phyloP scores from a whole-genome alignment of 208 protist species.

The Trypanosomatidae sp. region DNA sequence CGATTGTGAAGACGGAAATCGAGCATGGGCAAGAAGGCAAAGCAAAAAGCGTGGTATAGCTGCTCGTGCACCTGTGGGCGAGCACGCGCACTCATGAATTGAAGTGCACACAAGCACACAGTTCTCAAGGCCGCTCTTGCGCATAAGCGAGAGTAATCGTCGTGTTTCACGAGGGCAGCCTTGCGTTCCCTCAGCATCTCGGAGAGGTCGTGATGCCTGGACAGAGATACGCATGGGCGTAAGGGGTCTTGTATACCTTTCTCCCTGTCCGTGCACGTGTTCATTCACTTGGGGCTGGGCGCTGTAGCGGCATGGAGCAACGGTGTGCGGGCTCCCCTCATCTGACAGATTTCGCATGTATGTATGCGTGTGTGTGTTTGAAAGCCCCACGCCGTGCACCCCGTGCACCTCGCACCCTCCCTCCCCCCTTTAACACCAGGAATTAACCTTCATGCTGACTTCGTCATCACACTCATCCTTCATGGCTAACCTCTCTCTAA shows the following conservation, averaged over 20 bases:
- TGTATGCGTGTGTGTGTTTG: neutral
- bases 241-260: neutral
- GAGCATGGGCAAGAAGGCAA: neutral
- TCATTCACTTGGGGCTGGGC: neutral
- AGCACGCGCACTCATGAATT: neutral
- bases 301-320: neutral
- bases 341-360: neutral
- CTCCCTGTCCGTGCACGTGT: neutral
- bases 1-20: neutral
- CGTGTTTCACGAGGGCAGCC: neutral
- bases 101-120: neutral
- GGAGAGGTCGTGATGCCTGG: neutral
- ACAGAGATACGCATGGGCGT: neutral
- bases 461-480: neutral
- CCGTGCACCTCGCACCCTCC: too few species aligned
- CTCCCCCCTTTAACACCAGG: too few species aligned
- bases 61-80: neutral
- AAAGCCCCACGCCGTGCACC: neutral
- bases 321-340: neutral
- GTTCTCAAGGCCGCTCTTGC: neutral
- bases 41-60: too few species aligned
- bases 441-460: neutral
- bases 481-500: neutral
- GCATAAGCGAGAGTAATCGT: neutral
- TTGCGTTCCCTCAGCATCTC: neutral